Evolutionary conservation across 352 stramenopile genomes (phyloP), one percentile per base, ranked within the genome.

Genomic region (Pythium vanterpoolii): DNA sequence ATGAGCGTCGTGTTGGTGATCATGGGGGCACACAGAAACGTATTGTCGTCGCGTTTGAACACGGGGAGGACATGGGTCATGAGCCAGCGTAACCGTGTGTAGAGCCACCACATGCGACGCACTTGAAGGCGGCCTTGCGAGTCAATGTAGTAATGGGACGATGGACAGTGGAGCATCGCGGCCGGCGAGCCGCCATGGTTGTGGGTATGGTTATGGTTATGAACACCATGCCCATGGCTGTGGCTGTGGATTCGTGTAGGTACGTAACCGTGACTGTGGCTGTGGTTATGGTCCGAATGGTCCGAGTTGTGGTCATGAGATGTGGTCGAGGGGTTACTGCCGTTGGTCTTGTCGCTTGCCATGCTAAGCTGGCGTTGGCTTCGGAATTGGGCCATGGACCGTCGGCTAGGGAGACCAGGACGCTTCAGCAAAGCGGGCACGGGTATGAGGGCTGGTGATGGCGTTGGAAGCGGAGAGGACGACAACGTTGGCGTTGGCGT

Each of bases 1-100:
- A 90, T 93, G 39, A 89, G 71, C 64, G 72, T 62, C 60, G 81
- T 88, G 57, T 89, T 89, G 58, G 77, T 81, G 54, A 93, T 73
- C 79, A 93, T 88, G 18, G 71, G 56, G 1, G 77, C 73, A 53
- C 81, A 81, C 48, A 91, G 63, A 34, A 87, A 93, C 57, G 79
- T 90, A 59, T 93, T 93, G 74, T 77, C 81, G 64, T 91, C 81
- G 51, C 68, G 63, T 49, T 87, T 85, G 52, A 89, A 77, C 46
- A 78, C 60, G 64, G 79, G 59, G 26, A 90, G 54, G 4, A 93
- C 38, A 40, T 71, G 69, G 54, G 68, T 73, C 31, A 82, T 27
- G 28, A 85, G 43, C 14, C 77, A 69, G 9, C 77, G 65, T 16
- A 78, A n/a, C 10, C 70, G 62, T 43, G 66, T 86, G 53, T 86